Percentiles rank a stretch among this genome's conserved stretches.
phyloP scores from a whole-genome alignment of 2,329 filamentous ascomycete species.

The Helotiales sp. region DNA sequence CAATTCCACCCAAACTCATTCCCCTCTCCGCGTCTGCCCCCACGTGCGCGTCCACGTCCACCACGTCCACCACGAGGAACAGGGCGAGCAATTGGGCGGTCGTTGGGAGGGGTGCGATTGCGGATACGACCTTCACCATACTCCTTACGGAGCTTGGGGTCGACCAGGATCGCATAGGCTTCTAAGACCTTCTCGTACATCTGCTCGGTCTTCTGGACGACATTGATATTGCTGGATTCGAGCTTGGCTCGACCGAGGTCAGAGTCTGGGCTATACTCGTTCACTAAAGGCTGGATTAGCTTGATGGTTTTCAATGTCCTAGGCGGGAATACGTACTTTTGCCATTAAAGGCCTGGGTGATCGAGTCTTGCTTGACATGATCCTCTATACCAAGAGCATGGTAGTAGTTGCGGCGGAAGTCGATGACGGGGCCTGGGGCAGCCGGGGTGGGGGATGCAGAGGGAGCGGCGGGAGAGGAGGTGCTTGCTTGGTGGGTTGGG shows the following conservation, averaged over 20 bases:
- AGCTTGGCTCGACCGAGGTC: not conserved
- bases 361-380: not conserved
- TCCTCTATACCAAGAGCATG: not conserved
- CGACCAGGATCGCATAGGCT: slow-evolving; percentile 1
- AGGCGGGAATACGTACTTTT: not conserved
- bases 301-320: not conserved
- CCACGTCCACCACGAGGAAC: not conserved
- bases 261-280: not conserved
- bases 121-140: slow-evolving; percentile 8
- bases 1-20: not conserved
- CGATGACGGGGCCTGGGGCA: not conserved
- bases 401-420: slow-evolving; percentile 2
- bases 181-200: not conserved
- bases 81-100: not conserved
- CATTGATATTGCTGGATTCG: not conserved
- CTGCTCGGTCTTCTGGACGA: not conserved
- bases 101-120: not conserved
- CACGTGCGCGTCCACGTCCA: not conserved
- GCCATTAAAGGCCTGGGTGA: not conserved
- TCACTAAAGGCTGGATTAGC: not conserved
- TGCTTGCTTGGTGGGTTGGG: not conserved
- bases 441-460: too few relatives aligned
- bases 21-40: not conserved
- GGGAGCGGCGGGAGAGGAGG: not conserved
- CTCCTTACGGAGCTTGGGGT: not conserved